A percentile compares a stretch with the other conserved stretches of the same genome.
These are phyloP conservation scores for Trametes coccinea DNA, from an alignment of 768 basidiomycete genomes.

Conservation along the genomic window DNA sequence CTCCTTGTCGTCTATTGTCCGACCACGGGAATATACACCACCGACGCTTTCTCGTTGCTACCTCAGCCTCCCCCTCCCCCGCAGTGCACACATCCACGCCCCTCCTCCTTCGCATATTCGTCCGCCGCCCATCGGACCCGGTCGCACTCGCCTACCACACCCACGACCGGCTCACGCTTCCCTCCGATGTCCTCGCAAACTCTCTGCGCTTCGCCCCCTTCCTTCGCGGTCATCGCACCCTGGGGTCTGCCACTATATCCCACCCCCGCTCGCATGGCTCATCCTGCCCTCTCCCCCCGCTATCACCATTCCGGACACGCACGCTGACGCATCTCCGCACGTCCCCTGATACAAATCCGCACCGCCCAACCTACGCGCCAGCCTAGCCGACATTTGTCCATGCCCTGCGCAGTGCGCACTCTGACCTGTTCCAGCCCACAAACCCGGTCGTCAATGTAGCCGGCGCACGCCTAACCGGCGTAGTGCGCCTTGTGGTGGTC, in stretches of 20 bases:
- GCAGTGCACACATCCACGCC: neutral
- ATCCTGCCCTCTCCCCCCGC: neutral
- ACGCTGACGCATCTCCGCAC: too few relatives aligned
- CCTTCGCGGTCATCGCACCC: conserved; percentile 8
- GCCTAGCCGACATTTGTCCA: neutral
- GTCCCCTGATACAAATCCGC: neutral
- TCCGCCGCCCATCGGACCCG: too few relatives aligned
- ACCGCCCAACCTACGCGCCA: neutral
- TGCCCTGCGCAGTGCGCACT: neutral
- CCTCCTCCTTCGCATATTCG: too few relatives aligned
- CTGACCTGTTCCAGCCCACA: neutral
- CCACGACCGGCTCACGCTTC: conserved; percentile 2
- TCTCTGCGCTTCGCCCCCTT: neutral
- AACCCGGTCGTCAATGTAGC: neutral
- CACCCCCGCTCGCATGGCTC: neutral
- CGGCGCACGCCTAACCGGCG: too few relatives aligned
- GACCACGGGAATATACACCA: neutral
- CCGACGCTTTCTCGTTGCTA: neutral
- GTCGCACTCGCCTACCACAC: neutral
- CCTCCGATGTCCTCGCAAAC: conserved; percentile 8
- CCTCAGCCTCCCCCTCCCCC: neutral
- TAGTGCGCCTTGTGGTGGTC: too few relatives aligned
- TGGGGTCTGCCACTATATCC: neutral
- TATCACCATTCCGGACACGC: too few relatives aligned
- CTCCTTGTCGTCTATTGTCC: neutral